Conservation (phyloP, 805 yeast genomes). For the Sugiyamaella boreocaroliniensis region DNA sequence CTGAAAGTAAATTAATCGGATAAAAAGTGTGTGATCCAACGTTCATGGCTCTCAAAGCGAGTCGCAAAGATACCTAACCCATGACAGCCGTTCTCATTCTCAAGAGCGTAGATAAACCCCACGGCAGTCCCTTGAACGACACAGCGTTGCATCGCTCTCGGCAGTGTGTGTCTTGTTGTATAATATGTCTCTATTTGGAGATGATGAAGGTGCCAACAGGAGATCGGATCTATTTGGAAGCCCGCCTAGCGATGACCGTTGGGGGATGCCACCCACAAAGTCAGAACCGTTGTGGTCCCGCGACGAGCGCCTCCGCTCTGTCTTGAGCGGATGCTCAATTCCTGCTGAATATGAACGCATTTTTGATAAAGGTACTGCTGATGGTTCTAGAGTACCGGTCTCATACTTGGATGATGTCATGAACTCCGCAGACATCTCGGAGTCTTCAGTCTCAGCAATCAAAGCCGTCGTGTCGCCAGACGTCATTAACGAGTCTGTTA, state of each 20-base stretch:
- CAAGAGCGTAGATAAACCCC: too few relatives aligned
- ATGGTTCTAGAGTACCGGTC: conserved; percentile 9
- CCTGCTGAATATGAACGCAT: conserved; percentile 10
- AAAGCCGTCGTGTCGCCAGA: background rate
- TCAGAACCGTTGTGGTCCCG: background rate
- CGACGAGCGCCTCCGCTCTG: conserved; percentile 3
- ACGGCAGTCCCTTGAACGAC: too few relatives aligned
- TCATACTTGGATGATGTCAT: conserved; percentile 5
- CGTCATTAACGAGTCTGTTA: conserved; percentile 9
- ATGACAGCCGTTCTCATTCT: too few relatives aligned
- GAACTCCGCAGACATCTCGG: conserved; percentile 4
- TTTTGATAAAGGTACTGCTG: conserved; percentile 7
- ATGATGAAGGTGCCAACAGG: background rate
- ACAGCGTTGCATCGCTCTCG: too few relatives aligned
- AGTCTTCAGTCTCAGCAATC: conserved; percentile 3
- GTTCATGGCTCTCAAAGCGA: too few relatives aligned
- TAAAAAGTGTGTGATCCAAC: too few relatives aligned
- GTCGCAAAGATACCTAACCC: too few relatives aligned
- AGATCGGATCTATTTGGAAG: background rate
- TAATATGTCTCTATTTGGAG: conserved; percentile 13
- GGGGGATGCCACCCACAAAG: background rate
- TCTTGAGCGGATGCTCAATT: conserved; percentile 9
- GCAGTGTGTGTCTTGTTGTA: background rate
- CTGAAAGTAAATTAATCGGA: too few relatives aligned
- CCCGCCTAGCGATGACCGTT: background rate